phyloP scores from a whole-genome alignment of 73 alveolate genomes.

The Blepharisma japonicum region DNA sequence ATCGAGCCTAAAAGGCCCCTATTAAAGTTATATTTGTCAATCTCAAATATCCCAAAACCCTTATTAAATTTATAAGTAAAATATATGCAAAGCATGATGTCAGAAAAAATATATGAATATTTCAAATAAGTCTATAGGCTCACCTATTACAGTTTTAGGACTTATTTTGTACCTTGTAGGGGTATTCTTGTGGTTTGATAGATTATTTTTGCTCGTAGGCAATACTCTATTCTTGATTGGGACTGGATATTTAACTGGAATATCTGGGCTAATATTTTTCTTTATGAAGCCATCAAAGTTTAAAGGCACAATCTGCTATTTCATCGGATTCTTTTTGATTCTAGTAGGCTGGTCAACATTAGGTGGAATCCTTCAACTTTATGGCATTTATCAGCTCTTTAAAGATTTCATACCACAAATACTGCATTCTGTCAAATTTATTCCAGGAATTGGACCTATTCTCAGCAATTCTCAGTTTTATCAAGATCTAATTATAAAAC shows the following conservation, averaged over 20 bases:
- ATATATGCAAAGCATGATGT: too few species aligned
- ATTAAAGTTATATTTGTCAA: too few species aligned
- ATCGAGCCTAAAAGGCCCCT: too few species aligned
- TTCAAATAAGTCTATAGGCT: not conserved
- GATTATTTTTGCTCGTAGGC: not conserved
- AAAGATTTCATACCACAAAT: constrained; percentile 14
- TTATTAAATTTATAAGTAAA: too few species aligned
- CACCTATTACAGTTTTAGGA: not conserved
- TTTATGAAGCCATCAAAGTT: constrained; percentile 14
- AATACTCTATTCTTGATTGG: constrained; percentile 13
- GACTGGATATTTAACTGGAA: constrained; percentile 14
- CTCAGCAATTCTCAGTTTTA: not conserved
- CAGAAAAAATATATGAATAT: not conserved
- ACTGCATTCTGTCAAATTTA: not conserved
- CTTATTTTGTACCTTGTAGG: constrained; percentile 3
- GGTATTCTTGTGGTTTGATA: not conserved
- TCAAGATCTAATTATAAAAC: not conserved
- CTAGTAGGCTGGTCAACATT: not conserved
- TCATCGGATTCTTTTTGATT: constrained; percentile 8
- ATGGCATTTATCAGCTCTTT: not conserved
- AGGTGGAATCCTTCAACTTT: constrained; percentile 15
- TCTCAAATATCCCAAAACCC: too few species aligned
- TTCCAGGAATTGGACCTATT: constrained; percentile 26
- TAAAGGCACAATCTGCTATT: constrained; percentile 1
- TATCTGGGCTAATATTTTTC: not conserved